Evolutionary conservation across 129 eudicot species (phyloP).

Genomic region (Mikania micrantha): DNA sequence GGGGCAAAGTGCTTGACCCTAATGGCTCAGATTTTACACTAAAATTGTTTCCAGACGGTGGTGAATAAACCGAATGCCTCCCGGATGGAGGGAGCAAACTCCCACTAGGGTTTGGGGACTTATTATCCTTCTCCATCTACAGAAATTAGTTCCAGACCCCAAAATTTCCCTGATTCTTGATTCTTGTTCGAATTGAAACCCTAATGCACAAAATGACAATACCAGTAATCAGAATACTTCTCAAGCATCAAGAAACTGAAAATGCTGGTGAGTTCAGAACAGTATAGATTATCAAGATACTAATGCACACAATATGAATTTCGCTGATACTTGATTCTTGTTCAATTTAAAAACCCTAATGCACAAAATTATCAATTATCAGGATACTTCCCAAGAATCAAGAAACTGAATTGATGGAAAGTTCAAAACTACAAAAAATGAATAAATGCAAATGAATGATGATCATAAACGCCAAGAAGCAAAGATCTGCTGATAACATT

Average conservation of each 20-base stretch:
- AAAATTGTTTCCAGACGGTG: constrained; percentile 28
- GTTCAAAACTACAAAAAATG: background rate
- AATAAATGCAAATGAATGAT: background rate
- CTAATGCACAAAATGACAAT: background rate
- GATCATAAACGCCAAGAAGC: background rate
- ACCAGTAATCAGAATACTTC: no score
- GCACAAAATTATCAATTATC: background rate
- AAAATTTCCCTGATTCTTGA: background rate
- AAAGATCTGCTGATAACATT: background rate
- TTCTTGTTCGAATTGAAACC: background rate
- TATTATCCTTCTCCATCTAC: constrained; percentile 51
- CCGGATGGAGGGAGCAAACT: constrained; percentile 55
- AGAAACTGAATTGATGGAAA: background rate
- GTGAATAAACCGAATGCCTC: constrained; percentile 33
- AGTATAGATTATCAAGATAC: no score
- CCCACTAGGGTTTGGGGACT: constrained; percentile 39
- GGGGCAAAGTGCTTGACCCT: constrained; percentile 42
- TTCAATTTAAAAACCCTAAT: no score
- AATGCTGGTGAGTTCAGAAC: no score
- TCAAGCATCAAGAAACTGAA: no score
- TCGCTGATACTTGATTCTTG: no score
- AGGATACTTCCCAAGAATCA: no score
- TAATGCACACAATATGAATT: no score
- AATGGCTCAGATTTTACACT: constrained; percentile 42
- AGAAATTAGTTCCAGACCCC: no score